phyloP scores from a whole-genome alignment of 345 rosid species.

The Rhodomyrtus tomentosa region DNA sequence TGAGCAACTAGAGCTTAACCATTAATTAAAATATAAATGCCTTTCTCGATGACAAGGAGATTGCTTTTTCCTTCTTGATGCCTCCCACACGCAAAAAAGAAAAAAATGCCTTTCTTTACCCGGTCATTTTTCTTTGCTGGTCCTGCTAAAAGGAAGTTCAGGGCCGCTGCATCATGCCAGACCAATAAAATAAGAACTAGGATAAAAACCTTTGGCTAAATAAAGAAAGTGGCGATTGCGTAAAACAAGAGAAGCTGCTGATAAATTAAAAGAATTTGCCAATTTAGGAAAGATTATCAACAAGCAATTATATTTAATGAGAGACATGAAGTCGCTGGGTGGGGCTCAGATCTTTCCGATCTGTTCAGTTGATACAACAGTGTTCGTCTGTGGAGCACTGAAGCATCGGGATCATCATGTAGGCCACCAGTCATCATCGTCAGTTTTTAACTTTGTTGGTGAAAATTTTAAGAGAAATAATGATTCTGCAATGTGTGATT shows the following conservation, averaged over 20 bases:
- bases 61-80: background rate
- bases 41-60: background rate
- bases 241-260: background rate
- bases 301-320: background rate
- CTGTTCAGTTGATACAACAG: background rate
- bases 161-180: background rate
- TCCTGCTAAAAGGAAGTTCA: background rate
- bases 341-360: background rate
- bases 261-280: background rate
- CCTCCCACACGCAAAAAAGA: background rate
- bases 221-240: background rate
- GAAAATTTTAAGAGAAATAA: background rate
- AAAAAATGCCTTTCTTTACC: conserved; percentile 2
- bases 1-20: background rate
- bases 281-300: background rate
- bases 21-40: background rate
- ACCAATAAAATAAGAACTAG: background rate
- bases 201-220: background rate
- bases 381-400: background rate
- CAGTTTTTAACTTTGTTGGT: background rate
- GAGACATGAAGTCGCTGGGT: background rate
- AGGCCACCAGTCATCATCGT: background rate
- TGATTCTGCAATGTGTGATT: background rate
- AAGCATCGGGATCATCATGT: background rate
- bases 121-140: background rate